These are phyloP conservation scores for Coprinellus micaceus DNA, from an alignment of 768 basidiomycete genomes.

Conservation along the genomic window DNA sequence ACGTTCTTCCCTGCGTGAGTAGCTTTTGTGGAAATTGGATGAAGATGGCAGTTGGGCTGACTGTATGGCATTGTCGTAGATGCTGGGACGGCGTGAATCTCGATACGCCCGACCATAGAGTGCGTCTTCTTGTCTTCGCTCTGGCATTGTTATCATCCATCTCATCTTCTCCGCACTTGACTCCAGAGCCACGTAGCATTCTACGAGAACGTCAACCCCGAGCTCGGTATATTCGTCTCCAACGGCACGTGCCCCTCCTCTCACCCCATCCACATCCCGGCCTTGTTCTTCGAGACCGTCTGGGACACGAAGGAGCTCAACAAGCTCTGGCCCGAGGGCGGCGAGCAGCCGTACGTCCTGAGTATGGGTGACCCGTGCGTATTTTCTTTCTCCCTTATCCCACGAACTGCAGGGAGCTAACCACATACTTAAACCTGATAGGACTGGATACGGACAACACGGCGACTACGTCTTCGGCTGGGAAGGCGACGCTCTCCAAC, in stretches of 20 bases:
- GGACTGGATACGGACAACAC: neutral
- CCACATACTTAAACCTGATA: neutral
- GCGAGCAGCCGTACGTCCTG: neutral
- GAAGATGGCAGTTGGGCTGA: neutral
- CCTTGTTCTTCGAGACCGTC: neutral
- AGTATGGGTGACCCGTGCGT: constrained; percentile 4
- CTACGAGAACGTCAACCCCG: neutral
- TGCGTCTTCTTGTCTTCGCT: no score
- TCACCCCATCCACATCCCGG: neutral
- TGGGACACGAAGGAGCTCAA: constrained; percentile 1
- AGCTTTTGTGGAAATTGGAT: no score
- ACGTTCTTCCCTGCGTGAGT: constrained; percentile 7
- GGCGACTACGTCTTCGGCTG: neutral
- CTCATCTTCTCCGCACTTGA: neutral
- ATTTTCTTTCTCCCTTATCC: neutral
- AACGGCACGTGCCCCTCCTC: neutral
- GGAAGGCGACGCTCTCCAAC: neutral
- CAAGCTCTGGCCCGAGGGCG: neutral
- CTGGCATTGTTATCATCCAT: neutral
- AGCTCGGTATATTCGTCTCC: neutral
- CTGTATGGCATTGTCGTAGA: neutral
- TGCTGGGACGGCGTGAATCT: constrained; percentile 10
- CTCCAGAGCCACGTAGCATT: neutral
- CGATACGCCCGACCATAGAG: constrained; percentile 3
- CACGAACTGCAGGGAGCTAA: neutral